These are phyloP conservation scores for Galerina marginata DNA, from an alignment of 768 basidiomycete species.

Conservation along the genomic window DNA sequence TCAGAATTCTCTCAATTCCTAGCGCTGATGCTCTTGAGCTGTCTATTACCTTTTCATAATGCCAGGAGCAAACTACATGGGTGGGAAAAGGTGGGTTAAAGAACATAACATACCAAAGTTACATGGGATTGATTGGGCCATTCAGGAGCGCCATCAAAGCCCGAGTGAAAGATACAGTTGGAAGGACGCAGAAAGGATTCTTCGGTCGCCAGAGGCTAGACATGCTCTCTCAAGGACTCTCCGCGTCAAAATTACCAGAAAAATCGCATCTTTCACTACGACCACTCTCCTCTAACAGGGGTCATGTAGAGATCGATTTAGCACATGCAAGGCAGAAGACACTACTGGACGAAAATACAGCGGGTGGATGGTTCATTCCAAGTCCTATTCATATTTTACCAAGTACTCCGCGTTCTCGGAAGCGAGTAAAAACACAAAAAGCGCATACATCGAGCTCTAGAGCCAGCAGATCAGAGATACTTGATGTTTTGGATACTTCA, in stretches of 20 bases:
- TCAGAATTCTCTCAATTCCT: background rate
- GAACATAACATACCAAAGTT: background rate
- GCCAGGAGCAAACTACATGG: conserved; percentile 80
- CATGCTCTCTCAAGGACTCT: conserved; percentile 49
- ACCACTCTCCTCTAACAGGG: background rate
- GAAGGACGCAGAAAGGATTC: conserved; percentile 60
- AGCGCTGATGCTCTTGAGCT: background rate
- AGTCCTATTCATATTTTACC: conserved; percentile 29
- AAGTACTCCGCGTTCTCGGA: conserved; percentile 25
- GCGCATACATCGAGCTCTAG: conserved; percentile 30
- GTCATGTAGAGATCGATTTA: conserved; percentile 29
- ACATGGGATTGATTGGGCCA: background rate
- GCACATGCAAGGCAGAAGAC: conserved; percentile 33
- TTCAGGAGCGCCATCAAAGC: conserved; percentile 63
- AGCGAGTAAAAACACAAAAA: conserved; percentile 8
- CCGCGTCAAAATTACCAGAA: conserved; percentile 16
- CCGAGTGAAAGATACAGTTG: conserved; percentile 58
- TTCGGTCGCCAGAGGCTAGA: conserved; percentile 67
- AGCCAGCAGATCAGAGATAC: conserved; percentile 36
- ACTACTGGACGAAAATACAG: background rate
- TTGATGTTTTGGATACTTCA: conserved; percentile 45
- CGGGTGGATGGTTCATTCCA: conserved; percentile 26
- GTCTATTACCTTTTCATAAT: conserved; percentile 32
- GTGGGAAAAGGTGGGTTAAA: conserved; percentile 61
- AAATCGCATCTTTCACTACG: background rate